Percentiles rank a stretch among this genome's conserved stretches.
phyloP scores from a whole-genome alignment of 169 alveolate species.

The Fabrea salina region DNA sequence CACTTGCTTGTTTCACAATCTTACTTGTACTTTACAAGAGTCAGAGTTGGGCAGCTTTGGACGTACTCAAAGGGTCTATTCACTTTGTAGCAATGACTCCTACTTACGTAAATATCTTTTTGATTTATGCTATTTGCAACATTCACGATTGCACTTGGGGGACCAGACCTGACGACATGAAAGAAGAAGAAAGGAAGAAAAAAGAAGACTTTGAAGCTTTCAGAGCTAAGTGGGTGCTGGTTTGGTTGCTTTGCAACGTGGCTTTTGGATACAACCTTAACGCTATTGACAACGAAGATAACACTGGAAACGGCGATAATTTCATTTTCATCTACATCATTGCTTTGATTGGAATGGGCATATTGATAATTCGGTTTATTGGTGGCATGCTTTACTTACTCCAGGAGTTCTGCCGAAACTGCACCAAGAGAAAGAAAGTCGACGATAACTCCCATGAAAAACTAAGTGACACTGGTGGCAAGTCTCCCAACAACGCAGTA shows the following conservation, averaged over 20 bases:
- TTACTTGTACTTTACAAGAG: background rate
- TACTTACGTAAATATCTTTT: background rate
- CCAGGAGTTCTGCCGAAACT: background rate
- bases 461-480: too few relatives aligned
- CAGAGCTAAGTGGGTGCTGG: background rate
- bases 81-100: background rate
- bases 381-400: background rate
- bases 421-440: too few relatives aligned
- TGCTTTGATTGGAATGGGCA: background rate
- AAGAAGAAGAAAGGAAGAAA: background rate
- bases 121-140: background rate
- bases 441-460: too few relatives aligned
- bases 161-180: background rate
- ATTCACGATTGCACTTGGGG: background rate
- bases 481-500: too few relatives aligned
- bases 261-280: background rate
- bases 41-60: background rate
- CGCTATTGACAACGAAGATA: too few relatives aligned
- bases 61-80: conserved; percentile 27
- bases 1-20: background rate
- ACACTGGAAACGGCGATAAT: too few relatives aligned
- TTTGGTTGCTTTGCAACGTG: background rate
- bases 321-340: too few relatives aligned
- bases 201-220: background rate
- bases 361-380: background rate